Evolutionary conservation across 2,329 filamentous ascomycete species (phyloP), one percentile per base, ranked within the genome.

Genomic region (Neurospora sp.): DNA sequence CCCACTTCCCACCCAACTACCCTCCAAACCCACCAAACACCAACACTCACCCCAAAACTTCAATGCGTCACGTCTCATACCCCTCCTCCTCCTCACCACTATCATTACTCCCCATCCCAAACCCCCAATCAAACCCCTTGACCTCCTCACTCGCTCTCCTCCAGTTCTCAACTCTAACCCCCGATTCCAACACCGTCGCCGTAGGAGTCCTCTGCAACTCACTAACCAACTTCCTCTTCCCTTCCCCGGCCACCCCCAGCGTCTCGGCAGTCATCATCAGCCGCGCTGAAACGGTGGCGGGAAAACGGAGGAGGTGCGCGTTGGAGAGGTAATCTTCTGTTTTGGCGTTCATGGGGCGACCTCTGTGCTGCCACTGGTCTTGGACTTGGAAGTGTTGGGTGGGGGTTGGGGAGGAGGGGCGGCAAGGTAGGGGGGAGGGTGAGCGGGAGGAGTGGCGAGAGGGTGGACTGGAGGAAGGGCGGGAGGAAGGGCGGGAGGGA

Each of bases 281-380:
- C 0, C 52, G 3, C 0, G 52, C 52, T 1, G 52, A 62, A 0
- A 62, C 52, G 0, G 52, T 33, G 0, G 52, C 52, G 7, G 52
- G 52, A 1, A 62, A 62, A 3, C 52, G 52, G 15, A 62, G 52
- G 15, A 62, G 52, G 13, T 62, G 52, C 1, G 52, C 52, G 8
- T 62, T 62, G 52, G 52, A 36, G 52, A 62, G 52, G 52, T 62
- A 62, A 15, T 62, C 52, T 62, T 36, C 52, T 62, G 52, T 62
- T 62, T 62, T 36, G 7, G 46, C 46, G 46, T 33, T 58, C 7
- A 19, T 15, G 23, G 11, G 11, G 1, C 46, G 6, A 6, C 28
- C 28, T 33, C 5, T 33, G 28, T 33, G 28, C 28, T 33, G 28
- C 28, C 28, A 33, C 28, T 33, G 28, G 28, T 33, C 28, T 33